Base-by-base conservation (phyloP, 2,329 filamentous ascomycete species). In the Colletotrichum sp. region DNA sequence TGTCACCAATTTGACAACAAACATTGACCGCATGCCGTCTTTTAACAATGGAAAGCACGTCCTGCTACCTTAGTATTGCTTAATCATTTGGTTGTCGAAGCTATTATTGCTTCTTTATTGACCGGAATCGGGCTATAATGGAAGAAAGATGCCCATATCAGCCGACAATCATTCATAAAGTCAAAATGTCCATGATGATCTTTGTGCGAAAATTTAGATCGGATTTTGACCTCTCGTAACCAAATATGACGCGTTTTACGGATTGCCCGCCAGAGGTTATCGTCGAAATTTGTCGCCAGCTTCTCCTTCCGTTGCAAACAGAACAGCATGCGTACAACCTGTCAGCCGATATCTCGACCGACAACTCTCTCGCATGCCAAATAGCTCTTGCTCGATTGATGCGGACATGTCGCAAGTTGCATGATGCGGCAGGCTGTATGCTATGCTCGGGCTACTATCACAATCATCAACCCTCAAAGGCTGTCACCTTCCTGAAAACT, bases 361-460 rank as follows among this genome's bases (percentile, higher is more conserved):
- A 3, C n/a, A 21, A 21, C 43, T 21, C 60, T 16, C 28, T 74
- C 3, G 13, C 34, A 3, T 74, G 67, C 6, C 32, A 48, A 26
- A 48, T 28, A 6, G 21, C 72, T 5, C 68, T 72, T 15, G 60
- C 60, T 2, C 36, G 72, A 4, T 21, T 72, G 16, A 75, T 75
- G 68, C 15, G 60, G n/a, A 72, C 61, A 5, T 72, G 67, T 16
- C 68, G 48, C 43, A 52, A 36, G 24, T 12, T 74, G 48, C 67
- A 71, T 34, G 67, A 71, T 34, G 68, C 15, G 9, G 72, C 72
- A 10, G 72, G 60, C 13, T 61, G 61, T 36, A 30, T 67, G 48
- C 52, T 74, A 34, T 72, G 63, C 28, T 67, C 68, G 2, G 68
- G 61, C 21, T 72, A 75, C 52, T 55, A 66, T 21, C 34, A 67